Base-by-base conservation (phyloP, 2,329 filamentous ascomycete genomes). In the Pseudogymnoascus sp. region DNA sequence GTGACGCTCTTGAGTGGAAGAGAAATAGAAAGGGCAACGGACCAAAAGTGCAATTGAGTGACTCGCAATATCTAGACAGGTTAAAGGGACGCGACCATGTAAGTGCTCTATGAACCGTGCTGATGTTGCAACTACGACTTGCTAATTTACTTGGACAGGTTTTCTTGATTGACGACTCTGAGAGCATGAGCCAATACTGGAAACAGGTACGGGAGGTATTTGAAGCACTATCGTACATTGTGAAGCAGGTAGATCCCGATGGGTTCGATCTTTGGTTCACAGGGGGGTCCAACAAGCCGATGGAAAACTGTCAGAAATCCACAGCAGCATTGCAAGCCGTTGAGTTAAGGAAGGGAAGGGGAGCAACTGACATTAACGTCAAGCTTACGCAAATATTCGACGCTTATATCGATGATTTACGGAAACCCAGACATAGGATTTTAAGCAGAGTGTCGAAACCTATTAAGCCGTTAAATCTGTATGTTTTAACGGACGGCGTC, bases 81-180 rank as follows among this genome's bases (percentile, higher is more conserved):
- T 59, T 72, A 22, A 67, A 68, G 46, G 65, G 65, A n/a, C 66
- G 71, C 26, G 70, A 73, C 63, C 71, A 72, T 63, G 68, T 71
- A 66, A 35, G 65, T 66, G 12, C 14, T 31, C 22, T 35, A 10
- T 43, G 24, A 11, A 33, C 26, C 22, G 61, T 43, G 41, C 22
- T 14, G 16, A 33, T 24, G 14, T 35, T 60, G 11, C 61, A 28
- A 3, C 38, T 62, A 8, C 8, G 26, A 28, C 14, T n/a, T 59
- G 6, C 14, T 19, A 14, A 6, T 14, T 62, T 22, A 43, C 22
- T 28, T 19, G 6, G 22, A 50, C 53, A 71, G 68, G 65, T 71
- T 10, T 74, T 74, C 62, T 65, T 74, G 2, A 67, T 74, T 16
- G 72, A 74, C 59, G 71, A 72, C 59, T 65, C 66, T 3, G 50